Evolutionary conservation across 2,329 filamentous ascomycete genomes (phyloP).

Genomic region (Colletotrichum agaves): DNA sequence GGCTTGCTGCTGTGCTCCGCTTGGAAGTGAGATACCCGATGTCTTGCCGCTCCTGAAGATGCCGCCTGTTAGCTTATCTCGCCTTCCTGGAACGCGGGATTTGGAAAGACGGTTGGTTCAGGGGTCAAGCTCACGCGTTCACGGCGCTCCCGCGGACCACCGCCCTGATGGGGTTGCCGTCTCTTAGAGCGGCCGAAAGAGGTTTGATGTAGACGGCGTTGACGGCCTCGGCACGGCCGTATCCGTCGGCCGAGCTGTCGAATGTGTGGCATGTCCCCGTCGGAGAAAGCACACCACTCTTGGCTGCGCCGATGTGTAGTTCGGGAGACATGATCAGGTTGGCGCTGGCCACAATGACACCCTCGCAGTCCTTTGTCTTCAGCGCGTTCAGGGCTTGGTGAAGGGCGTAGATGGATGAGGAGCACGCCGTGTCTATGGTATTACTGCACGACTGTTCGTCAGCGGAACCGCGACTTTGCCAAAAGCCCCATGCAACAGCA

Average conservation of each 20-base stretch:
- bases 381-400: conserved; percentile 46
- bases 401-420: conserved; percentile 46
- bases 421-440: conserved; percentile 51
- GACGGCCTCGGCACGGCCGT: conserved; percentile 47
- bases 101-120: too few species aligned
- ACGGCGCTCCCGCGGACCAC: conserved; percentile 40
- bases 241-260: conserved; percentile 47
- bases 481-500: too few species aligned
- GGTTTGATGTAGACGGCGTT: conserved; percentile 47
- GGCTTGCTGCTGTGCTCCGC: conserved; percentile 38
- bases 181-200: conserved; percentile 42
- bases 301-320: not conserved
- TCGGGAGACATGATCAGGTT: conserved; percentile 47
- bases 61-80: too few species aligned
- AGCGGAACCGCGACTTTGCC: too few species aligned
- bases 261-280: conserved; percentile 47
- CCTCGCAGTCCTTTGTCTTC: conserved; percentile 45
- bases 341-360: conserved; percentile 48
- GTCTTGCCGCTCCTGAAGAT: conserved; percentile 42
- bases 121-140: too few species aligned
- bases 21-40: not conserved
- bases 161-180: conserved; percentile 40
- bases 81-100: too few species aligned
- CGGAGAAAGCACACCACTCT: conserved; percentile 39
- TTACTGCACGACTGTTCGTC: too few species aligned